Evolutionary conservation across 176 grass and related monocot species (phyloP).

Genomic region (bread wheat (Triticum aestivum)): DNA sequence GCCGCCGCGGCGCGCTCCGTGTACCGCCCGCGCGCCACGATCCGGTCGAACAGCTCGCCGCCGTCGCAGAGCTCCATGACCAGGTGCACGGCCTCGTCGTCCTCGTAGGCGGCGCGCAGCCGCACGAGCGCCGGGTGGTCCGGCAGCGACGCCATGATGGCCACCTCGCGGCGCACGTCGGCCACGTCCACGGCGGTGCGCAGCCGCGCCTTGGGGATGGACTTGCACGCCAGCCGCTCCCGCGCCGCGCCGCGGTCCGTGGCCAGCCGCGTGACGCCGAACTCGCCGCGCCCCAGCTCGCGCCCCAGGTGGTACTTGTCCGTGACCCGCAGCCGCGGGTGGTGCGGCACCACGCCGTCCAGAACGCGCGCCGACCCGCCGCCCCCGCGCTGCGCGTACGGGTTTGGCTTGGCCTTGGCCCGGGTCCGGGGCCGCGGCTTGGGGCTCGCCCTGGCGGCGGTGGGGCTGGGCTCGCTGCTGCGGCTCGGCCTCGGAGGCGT

Average conservation of each 20-base stretch:
- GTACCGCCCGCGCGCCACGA: constrained; percentile 70
- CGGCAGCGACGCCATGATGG: constrained; percentile 71
- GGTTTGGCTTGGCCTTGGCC: constrained; percentile 29
- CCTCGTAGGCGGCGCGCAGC: constrained; percentile 59
- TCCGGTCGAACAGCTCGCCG: constrained; percentile 76
- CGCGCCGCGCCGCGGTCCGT: constrained; percentile 55
- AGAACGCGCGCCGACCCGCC: constrained; percentile 28
- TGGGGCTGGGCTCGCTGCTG: constrained; percentile 3
- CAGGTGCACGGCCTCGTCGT: constrained; percentile 68
- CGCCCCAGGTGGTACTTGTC: constrained; percentile 66
- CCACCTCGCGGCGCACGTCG: constrained; percentile 72
- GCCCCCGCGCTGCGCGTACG: constrained; percentile 4
- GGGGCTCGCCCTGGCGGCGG: neutral
- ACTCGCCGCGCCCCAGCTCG: constrained; percentile 65
- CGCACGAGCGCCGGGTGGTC: constrained; percentile 65
- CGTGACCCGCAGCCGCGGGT: constrained; percentile 48
- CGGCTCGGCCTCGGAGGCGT: constrained; percentile 21
- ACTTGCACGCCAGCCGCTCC: constrained; percentile 75
- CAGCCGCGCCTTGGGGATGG: constrained; percentile 59
- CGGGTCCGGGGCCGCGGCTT: neutral
- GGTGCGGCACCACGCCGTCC: constrained; percentile 65
- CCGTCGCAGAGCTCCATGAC: constrained; percentile 90
- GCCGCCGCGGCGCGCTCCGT: constrained; percentile 66
- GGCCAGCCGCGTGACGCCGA: constrained; percentile 61
- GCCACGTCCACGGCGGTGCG: constrained; percentile 65